A percentile compares a stretch with the other conserved stretches of the same genome.
These are phyloP conservation scores for Candida pseudoglaebosa DNA, from an alignment of 805 yeast genomes.

Conservation along the genomic window DNA sequence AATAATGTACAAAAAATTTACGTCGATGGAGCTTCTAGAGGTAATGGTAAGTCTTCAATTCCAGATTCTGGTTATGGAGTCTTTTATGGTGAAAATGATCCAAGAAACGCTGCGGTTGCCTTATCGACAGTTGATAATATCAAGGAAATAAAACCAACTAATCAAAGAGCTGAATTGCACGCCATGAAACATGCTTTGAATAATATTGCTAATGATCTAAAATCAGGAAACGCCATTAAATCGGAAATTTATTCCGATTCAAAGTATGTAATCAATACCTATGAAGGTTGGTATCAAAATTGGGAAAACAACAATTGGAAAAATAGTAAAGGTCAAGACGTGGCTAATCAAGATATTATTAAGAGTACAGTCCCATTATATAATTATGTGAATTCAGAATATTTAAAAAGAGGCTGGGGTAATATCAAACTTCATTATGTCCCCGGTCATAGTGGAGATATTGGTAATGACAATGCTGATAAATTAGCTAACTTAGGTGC, in stretches of 20 bases:
- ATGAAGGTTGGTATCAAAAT: conserved; percentile 52
- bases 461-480: conserved; percentile 80
- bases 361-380: conserved; percentile 22
- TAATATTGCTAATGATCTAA: conserved; percentile 31
- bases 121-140: conserved; percentile 29
- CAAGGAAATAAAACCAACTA: conserved; percentile 47
- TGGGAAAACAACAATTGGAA: conserved; percentile 61
- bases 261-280: conserved; percentile 52
- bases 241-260: conserved; percentile 67
- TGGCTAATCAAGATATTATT: conserved; percentile 54
- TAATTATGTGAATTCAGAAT: conserved; percentile 33
- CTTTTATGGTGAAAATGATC: conserved; percentile 54
- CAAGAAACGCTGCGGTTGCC: conserved; percentile 53
- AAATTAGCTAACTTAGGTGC: conserved; percentile 67
- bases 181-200: conserved; percentile 61
- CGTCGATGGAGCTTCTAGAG: conserved; percentile 76
- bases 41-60: conserved; percentile 45
- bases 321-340: conserved; percentile 38
- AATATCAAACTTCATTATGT: conserved; percentile 55
- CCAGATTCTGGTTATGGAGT: conserved; percentile 70
- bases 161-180: conserved; percentile 74
- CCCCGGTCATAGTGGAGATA: conserved; percentile 63
- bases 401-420: conserved; percentile 29
- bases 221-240: conserved; percentile 13
- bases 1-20: conserved; percentile 33